Conservation (phyloP, 2,329 filamentous ascomycete genomes). For the Coniella vitis region DNA sequence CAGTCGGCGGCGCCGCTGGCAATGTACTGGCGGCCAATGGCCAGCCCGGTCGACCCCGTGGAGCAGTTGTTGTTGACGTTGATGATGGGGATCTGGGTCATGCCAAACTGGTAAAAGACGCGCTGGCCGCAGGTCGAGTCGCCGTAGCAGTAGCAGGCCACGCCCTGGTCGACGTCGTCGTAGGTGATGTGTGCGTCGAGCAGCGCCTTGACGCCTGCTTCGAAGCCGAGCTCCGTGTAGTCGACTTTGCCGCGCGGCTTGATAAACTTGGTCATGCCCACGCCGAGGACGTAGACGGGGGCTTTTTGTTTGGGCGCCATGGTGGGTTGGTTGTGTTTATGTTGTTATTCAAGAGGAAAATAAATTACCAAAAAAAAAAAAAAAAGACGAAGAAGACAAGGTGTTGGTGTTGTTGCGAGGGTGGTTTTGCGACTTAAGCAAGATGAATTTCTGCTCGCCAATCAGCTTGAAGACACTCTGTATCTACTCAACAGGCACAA, state of each 20-base stretch:
- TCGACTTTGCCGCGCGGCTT: constrained; percentile 91
- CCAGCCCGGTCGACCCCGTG: constrained; percentile 85
- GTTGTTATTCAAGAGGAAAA: neutral
- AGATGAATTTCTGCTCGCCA: no score
- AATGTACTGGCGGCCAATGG: constrained; percentile 76
- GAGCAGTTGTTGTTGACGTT: constrained; percentile 99
- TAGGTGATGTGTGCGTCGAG: constrained; percentile 85
- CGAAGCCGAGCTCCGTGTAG: constrained; percentile 90
- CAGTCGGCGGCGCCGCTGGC: constrained; percentile 77
- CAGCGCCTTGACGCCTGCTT: constrained; percentile 84
- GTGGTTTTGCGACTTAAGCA: no score
- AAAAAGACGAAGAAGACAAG: no score
- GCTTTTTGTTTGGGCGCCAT: constrained; percentile 47
- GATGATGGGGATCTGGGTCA: constrained; percentile 93
- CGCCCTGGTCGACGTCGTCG: constrained; percentile 88
- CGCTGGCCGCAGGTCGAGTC: constrained; percentile 92
- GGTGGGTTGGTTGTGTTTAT: constrained; percentile 13
- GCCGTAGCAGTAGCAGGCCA: constrained; percentile 98
- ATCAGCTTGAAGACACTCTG: no score
- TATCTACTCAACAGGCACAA: no score
- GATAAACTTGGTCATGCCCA: constrained; percentile 99
- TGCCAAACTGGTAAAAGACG: constrained; percentile 98
- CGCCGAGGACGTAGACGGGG: constrained; percentile 81
- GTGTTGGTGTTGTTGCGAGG: no score
- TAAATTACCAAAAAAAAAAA: no score